These are phyloP conservation scores for Incumbomyces lentus DNA, from an alignment of 2,329 filamentous ascomycete genomes.

Conservation along the genomic window DNA sequence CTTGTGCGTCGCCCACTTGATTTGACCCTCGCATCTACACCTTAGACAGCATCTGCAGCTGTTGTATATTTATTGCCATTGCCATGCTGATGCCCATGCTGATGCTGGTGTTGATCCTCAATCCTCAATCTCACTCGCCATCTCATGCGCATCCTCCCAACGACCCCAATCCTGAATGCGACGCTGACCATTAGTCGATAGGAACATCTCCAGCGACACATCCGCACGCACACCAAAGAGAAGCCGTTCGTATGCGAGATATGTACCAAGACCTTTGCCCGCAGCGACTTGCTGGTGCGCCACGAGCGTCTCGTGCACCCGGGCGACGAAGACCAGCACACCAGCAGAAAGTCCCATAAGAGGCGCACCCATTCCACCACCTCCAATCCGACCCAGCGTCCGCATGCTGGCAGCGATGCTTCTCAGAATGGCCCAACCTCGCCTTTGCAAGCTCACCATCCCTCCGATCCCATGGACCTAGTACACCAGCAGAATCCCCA, in stretches of 20 bases:
- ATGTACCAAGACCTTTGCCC: conserved; percentile 39
- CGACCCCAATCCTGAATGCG: not conserved
- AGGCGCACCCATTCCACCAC: conserved; percentile 16
- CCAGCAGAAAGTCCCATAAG: conserved; percentile 20
- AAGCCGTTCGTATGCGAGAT: conserved; percentile 42
- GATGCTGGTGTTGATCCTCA: too few relatives aligned
- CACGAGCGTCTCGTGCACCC: conserved; percentile 41
- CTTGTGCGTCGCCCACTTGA: conserved; percentile 20
- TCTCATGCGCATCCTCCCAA: too few relatives aligned
- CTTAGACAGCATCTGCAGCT: too few relatives aligned
- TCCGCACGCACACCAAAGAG: conserved; percentile 42
- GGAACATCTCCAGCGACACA: conserved; percentile 42
- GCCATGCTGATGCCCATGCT: too few relatives aligned
- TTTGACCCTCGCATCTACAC: too few relatives aligned
- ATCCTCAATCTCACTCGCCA: too few relatives aligned
- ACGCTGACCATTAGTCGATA: conserved; percentile 2
- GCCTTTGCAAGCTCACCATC: conserved; percentile 2
- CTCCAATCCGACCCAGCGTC: conserved; percentile 1
- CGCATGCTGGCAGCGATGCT: conserved; percentile 11
- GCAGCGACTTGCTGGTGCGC: conserved; percentile 40
- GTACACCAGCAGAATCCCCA: conserved; percentile 20
- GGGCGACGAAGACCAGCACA: conserved; percentile 27
- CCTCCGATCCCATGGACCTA: conserved; percentile 18
- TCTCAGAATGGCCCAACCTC: conserved; percentile 8
- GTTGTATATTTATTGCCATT: too few relatives aligned